These are phyloP conservation scores for Saturnispora hagleri DNA, from an alignment of 805 yeast genomes.

Conservation along the genomic window DNA sequence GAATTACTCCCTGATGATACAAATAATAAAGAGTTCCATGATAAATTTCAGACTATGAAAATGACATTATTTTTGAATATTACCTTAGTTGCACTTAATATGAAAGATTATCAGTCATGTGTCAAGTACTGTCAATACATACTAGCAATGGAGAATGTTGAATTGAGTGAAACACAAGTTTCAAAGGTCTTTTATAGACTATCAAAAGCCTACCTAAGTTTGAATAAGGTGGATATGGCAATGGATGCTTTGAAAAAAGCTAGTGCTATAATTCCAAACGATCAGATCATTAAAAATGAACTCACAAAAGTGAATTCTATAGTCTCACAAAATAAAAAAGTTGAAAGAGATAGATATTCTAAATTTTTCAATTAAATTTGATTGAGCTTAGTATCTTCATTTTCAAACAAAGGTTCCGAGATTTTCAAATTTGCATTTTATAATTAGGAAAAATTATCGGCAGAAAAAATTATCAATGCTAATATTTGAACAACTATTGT, in stretches of 20 bases:
- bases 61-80: constrained; percentile 47
- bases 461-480: neutral
- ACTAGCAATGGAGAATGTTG: constrained; percentile 36
- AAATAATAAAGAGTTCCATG: constrained; percentile 42
- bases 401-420: neutral
- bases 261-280: constrained; percentile 34
- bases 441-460: neutral
- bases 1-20: constrained; percentile 67
- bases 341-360: constrained; percentile 47
- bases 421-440: neutral
- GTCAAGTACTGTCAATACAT: constrained; percentile 47
- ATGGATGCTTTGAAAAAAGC: constrained; percentile 39
- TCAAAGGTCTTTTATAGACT: constrained; percentile 24
- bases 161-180: constrained; percentile 19
- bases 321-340: constrained; percentile 35
- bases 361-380: constrained; percentile 42
- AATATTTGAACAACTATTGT: neutral
- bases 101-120: constrained; percentile 39
- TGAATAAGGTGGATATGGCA: constrained; percentile 43
- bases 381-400: neutral
- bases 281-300: constrained; percentile 39
- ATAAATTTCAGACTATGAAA: constrained; percentile 41
- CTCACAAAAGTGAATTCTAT: constrained; percentile 32
- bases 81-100: constrained; percentile 44
- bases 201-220: constrained; percentile 27